Evolutionary conservation across 257 asterid genomes (phyloP), one percentile per base, ranked within the genome.

Genomic region (Petunia axillaris): DNA sequence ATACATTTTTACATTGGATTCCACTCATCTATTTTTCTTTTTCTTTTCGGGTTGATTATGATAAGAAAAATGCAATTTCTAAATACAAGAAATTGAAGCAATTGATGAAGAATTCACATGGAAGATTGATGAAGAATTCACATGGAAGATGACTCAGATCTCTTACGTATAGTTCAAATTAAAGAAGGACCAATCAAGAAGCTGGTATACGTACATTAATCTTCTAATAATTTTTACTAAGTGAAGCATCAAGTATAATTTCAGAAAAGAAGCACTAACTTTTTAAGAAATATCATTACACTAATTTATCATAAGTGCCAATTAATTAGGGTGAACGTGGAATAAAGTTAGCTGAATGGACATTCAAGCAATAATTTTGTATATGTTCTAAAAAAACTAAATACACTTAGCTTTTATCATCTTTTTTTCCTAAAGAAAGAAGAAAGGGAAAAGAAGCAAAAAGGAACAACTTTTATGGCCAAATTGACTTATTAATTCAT

Each of bases 401-500:
- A 52, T 4, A 4, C 13, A 36, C 16, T 73, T 50, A 11, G 44
- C 63, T 73, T 73, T 73, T 50, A 35, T 73, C 46, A 35, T 11
- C 46, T 48, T 50, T 48, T 71, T 68, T 44, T 65, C 1, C 2
- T 50, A 62, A 73, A 73, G 16, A 50, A 50, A 50, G 63, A 73
- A 5, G 44, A 48, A 73, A 73, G 41, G 77, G 1, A 46, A 70
- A 46, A 37, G 6, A 40, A 8, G 55, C 8, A 16, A 67, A 68
- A 68, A 43, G 8, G 59, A 46, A 70, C 7, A 73, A 50, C 62
- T 50, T 73, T 50, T 73, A 36, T 35, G 78, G 55, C 14, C 63
- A 50, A 36, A 73, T 73, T 73, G 78, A 73, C 78, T 73, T 73
- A 73, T 25, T 50, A 50, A 73, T 50, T 50, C 78, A 73, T 73